phyloP scores from a whole-genome alignment of 176 grass and related monocot genomes.

The sorghum (Sorghum bicolor) region DNA sequence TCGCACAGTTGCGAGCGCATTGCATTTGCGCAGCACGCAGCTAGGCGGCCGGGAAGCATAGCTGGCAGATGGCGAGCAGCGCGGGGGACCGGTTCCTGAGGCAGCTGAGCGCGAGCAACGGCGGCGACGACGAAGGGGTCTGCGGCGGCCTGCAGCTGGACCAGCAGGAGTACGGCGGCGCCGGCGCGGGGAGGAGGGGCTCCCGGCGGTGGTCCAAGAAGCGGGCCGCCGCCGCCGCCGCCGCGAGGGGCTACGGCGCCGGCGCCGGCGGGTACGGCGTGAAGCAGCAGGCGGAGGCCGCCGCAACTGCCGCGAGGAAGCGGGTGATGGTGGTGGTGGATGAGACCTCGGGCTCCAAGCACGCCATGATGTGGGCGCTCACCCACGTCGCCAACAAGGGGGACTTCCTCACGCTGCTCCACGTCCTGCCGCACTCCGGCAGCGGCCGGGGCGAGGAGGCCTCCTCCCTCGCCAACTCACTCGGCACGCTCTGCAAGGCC shows the following conservation, averaged over 20 bases:
- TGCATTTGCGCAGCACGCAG: neutral
- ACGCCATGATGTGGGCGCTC: conserved; percentile 99
- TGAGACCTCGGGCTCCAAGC: conserved; percentile 63
- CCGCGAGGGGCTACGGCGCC: conserved; percentile 20
- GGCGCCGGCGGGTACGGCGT: neutral
- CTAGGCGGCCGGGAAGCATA: neutral
- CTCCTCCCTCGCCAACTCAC: conserved; percentile 66
- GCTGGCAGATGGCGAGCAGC: conserved; percentile 33
- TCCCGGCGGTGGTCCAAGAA: conserved; percentile 77
- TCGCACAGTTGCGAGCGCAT: neutral
- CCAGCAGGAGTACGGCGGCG: conserved; percentile 15
- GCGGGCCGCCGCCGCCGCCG: conserved; percentile 13
- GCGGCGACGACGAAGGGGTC: conserved; percentile 4
- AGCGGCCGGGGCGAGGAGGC: conserved; percentile 40
- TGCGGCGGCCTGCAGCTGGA: neutral
- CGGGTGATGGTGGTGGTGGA: conserved; percentile 97
- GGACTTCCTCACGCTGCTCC: conserved; percentile 84
- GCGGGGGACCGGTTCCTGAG: conserved; percentile 65
- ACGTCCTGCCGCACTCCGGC: conserved; percentile 55
- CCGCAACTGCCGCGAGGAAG: conserved; percentile 50
- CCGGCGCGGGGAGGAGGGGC: conserved; percentile 32
- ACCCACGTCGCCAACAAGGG: conserved; percentile 86
- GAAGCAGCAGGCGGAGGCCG: conserved; percentile 20
- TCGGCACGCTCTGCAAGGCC: conserved; percentile 79
- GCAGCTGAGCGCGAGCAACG: conserved; percentile 61